These are phyloP conservation scores for Fagopyrum tataricum DNA, from an alignment of 148 eudicot genomes.

Conservation along the genomic window DNA sequence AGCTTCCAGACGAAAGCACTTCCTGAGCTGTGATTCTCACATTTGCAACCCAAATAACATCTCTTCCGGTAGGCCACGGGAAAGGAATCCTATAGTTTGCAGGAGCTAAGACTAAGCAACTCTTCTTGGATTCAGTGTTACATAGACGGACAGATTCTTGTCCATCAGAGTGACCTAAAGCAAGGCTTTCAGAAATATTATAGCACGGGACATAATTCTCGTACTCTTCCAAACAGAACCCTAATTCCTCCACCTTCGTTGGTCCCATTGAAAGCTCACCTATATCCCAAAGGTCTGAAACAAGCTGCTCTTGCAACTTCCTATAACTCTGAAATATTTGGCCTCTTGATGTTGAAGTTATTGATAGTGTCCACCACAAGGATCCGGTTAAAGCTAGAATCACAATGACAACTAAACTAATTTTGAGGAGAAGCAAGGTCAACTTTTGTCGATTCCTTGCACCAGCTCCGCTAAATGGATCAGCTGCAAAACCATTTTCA, in stretches of 20 bases:
- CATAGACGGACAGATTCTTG: conserved; percentile 70
- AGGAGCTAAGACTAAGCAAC: conserved; percentile 78
- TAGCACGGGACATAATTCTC: conserved; percentile 87
- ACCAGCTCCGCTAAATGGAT: conserved; percentile 37
- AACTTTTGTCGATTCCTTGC: conserved; percentile 27
- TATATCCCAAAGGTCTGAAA: conserved; percentile 73
- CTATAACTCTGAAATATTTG: conserved; percentile 65
- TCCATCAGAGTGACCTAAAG: conserved; percentile 42
- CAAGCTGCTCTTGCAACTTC: conserved; percentile 79
- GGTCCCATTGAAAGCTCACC: conserved; percentile 76
- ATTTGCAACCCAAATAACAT: conserved; percentile 94
- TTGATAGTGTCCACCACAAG: conserved; percentile 86
- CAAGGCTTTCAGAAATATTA: conserved; percentile 67
- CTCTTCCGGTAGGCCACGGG: conserved; percentile 94
- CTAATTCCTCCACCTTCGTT: conserved; percentile 59
- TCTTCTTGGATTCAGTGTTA: conserved; percentile 28
- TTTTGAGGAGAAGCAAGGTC: conserved; percentile 16
- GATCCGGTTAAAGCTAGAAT: conserved; percentile 35
- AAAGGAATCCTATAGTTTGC: conserved; percentile 70
- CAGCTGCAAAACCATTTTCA: conserved; percentile 60
- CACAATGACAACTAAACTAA: conserved; percentile 18
- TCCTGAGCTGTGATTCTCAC: conserved; percentile 93
- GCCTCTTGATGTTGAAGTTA: conserved; percentile 64
- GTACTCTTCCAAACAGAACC: conserved; percentile 53
- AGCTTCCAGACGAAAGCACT: conserved; percentile 95